Conservation (phyloP, 768 basidiomycete genomes). For the Tubosaeta sp. region DNA sequence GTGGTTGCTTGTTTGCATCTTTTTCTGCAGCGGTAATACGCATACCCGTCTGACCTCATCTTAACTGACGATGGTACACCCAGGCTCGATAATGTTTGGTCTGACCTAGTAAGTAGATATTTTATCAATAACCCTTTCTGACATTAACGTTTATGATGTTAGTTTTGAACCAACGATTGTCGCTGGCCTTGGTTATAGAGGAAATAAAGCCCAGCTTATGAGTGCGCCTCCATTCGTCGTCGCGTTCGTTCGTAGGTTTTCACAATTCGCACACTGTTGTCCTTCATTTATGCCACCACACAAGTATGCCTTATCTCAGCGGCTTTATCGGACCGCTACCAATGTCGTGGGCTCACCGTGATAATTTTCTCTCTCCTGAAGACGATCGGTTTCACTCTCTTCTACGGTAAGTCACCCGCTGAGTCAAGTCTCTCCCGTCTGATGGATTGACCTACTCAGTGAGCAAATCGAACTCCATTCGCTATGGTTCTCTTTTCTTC, state of each 20-base stretch:
- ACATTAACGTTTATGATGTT: constrained; percentile 31
- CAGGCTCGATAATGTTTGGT: constrained; percentile 16
- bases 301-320: constrained; percentile 38
- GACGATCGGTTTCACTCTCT: constrained; percentile 25
- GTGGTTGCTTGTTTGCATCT: constrained; percentile 42
- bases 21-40: constrained; percentile 50
- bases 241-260: constrained; percentile 41
- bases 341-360: constrained; percentile 44
- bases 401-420: not conserved
- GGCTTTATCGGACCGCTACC: constrained; percentile 49
- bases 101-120: constrained; percentile 24
- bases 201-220: constrained; percentile 54
- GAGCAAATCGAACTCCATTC: constrained; percentile 34
- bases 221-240: constrained; percentile 51
- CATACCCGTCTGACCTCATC: not conserved
- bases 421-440: not conserved
- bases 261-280: not conserved
- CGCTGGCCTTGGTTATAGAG: constrained; percentile 51
- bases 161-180: constrained; percentile 77
- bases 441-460: constrained; percentile 3
- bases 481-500: constrained; percentile 57
- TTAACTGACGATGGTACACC: not conserved
- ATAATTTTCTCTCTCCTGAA: constrained; percentile 43
- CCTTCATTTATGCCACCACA: not conserved
- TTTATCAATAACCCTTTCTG: constrained; percentile 12